Base-by-base conservation (phyloP, 768 basidiomycete species). In the Trametes cinnabarina region DNA sequence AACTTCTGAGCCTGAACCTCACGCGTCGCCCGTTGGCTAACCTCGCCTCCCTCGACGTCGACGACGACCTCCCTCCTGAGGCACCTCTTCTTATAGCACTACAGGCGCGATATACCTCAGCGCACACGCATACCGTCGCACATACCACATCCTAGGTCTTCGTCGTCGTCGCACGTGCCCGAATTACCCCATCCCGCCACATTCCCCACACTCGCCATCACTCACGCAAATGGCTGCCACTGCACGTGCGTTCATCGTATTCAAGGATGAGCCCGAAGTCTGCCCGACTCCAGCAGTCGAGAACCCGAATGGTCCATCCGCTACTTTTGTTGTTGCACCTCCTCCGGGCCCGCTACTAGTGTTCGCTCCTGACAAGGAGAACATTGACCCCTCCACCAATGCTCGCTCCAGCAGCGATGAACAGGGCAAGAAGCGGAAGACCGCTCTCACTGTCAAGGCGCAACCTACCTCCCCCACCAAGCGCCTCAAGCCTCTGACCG, bases 321-420 rank as follows among this genome's bases (percentile, higher is more conserved):
- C 48, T 58, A 50, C 59, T 14, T 51, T 53, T 34, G 51, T 51
- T 17, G 48, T 57, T 0, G 53, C 60, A n/a, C 60, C 63, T 48
- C 69, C 48, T 47, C 69, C 56, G 58, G 59, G 57, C 52, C 60
- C 57, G 32, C 53, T 73, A 71, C 37, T 62, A n/a, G 51, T 65
- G 35, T 66, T 66, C 17, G 47, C 63, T 28, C 65, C 69, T 39
- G 87, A 90, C 76, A 92, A 92, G 78, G 90, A 92, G 73, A 92
- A 92, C 68, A 76, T 85, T 42, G 79, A 91, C 69, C 90, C 90
- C 43, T 61, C 86, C 64, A 91, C 90, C 3, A 90, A 90, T 6
- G 79, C 82, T 58, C 83, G 82, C 35, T 71, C 84, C 3, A 79
- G 75, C 34, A 66, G 77, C 17, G 66, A 74, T 56, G 72, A 76